Evolutionary conservation across 1,284 basidiomycete genomes (phyloP).

Genomic region (Ustilago vetiveriae): DNA sequence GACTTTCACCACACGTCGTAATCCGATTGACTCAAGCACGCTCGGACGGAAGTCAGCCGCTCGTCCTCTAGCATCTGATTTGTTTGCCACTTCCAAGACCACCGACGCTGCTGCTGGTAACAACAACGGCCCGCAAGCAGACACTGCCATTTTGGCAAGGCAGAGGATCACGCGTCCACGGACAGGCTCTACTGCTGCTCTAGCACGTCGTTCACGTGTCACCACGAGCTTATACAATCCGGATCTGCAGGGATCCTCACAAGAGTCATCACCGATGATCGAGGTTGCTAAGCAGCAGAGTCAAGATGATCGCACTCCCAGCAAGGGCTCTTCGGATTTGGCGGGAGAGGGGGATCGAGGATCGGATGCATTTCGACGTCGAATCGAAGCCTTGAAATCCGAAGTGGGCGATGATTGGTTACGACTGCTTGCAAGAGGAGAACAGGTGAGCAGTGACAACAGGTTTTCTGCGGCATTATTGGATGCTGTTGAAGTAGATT

Average conservation of each 20-base stretch:
- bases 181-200: conserved; percentile 16
- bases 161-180: conserved; percentile 26
- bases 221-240: conserved; percentile 43
- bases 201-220: conserved; percentile 25
- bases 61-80: conserved; percentile 9
- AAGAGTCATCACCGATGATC: too few species aligned
- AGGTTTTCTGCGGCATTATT: background rate
- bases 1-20: conserved; percentile 6
- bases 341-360: too few species aligned
- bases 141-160: conserved; percentile 8
- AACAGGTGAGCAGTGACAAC: conserved; percentile 7
- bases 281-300: too few species aligned
- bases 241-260: conserved; percentile 1
- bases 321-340: too few species aligned
- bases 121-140: too few species aligned
- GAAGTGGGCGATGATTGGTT: conserved; percentile 66
- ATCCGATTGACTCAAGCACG: conserved; percentile 18
- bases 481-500: too few species aligned
- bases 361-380: conserved; percentile 42
- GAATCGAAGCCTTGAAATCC: conserved; percentile 61
- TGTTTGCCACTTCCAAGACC: conserved; percentile 11
- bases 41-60: conserved; percentile 22
- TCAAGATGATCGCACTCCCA: too few species aligned
- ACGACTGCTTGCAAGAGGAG: conserved; percentile 36
- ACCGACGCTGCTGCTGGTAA: too few species aligned